Evolutionary conservation across 2,329 filamentous ascomycete species (phyloP).

Genomic region (Colletotrichum musicola): DNA sequence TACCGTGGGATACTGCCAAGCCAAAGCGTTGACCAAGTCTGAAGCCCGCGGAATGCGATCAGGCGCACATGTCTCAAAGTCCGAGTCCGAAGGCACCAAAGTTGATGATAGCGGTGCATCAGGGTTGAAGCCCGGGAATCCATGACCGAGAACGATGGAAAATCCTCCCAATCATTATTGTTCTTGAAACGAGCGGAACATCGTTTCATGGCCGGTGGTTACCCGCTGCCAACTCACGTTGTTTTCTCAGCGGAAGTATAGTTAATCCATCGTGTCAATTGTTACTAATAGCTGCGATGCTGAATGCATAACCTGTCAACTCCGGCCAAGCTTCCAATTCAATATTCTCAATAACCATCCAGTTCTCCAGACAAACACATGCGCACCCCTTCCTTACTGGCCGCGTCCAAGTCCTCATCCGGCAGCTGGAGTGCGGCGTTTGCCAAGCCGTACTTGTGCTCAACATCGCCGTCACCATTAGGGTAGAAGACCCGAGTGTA

Average conservation of each 20-base stretch:
- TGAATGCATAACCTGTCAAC: too few species aligned
- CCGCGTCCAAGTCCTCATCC: constrained; percentile 69
- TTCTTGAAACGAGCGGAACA: too few species aligned
- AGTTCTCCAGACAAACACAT: constrained; percentile 44
- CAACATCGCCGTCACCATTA: constrained; percentile 55
- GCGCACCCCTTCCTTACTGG: constrained; percentile 62
- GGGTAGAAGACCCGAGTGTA: constrained; percentile 69
- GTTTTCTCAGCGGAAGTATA: too few species aligned
- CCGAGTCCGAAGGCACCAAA: background rate
- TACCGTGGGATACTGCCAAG: background rate
- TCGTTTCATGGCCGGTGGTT: too few species aligned
- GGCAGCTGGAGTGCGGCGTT: constrained; percentile 70
- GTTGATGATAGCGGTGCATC: too few species aligned
- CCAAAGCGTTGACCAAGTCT: background rate
- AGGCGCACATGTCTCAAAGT: background rate
- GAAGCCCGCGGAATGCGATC: background rate
- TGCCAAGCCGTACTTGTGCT: constrained; percentile 48
- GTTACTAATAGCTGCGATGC: too few species aligned
- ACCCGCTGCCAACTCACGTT: too few species aligned
- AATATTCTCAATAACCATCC: background rate
- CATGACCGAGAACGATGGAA: too few species aligned
- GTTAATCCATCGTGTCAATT: too few species aligned
- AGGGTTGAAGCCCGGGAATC: too few species aligned
- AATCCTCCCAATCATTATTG: too few species aligned
- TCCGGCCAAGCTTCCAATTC: background rate